phyloP scores from a whole-genome alignment of 2,329 filamentous ascomycete genomes.

The Allantophomopsis cytisporea region DNA sequence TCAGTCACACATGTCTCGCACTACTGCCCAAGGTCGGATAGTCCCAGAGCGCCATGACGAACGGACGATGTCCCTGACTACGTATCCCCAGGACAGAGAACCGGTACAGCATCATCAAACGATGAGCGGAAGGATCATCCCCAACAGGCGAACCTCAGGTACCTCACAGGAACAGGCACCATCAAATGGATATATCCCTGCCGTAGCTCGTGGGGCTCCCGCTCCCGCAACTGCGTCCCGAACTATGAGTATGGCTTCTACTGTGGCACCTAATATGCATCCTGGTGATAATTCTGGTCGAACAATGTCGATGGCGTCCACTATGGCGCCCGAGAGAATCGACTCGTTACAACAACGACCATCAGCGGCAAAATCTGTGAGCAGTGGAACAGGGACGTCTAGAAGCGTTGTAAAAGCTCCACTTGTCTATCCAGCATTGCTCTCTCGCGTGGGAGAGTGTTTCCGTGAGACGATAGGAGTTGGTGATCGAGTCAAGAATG shows the following conservation, averaged over 20 bases:
- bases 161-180: conserved; percentile 12
- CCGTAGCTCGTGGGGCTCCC: conserved; percentile 10
- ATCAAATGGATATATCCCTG: conserved; percentile 11
- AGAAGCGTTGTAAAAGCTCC: conserved; percentile 44
- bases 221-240: conserved; percentile 34
- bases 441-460: conserved; percentile 86
- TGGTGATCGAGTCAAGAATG: conserved; percentile 89
- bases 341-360: conserved; percentile 34
- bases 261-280: background rate
- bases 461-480: conserved; percentile 82
- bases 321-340: conserved; percentile 45
- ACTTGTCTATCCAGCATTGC: conserved; percentile 81
- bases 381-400: conserved; percentile 13
- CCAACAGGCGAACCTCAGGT: conserved; percentile 45
- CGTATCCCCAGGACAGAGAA: conserved; percentile 62
- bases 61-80: conserved; percentile 91
- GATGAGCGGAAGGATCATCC: conserved; percentile 85
- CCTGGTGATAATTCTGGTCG: conserved; percentile 32
- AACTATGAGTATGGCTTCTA: conserved; percentile 45
- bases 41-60: conserved; percentile 89
- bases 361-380: conserved; percentile 32
- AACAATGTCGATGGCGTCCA: conserved; percentile 90
- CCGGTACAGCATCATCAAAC: conserved; percentile 56
- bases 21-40: conserved; percentile 80
- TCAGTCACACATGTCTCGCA: conserved; percentile 51